Evolutionary conservation across 768 basidiomycete species (phyloP).

Genomic region (Epithele typhae): DNA sequence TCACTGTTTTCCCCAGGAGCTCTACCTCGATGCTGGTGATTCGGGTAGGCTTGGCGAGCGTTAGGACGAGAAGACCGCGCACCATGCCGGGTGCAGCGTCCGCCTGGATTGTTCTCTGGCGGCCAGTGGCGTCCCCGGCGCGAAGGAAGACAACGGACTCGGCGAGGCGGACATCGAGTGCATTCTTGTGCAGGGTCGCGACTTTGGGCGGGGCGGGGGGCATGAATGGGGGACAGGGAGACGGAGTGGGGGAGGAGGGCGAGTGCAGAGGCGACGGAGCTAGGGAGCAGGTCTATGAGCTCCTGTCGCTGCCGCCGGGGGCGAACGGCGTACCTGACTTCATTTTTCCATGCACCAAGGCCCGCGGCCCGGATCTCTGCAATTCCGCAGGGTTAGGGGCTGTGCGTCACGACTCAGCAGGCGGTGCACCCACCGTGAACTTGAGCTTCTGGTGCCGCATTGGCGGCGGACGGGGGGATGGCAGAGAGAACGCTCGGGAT

Average conservation of each 20-base stretch:
- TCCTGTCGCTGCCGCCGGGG: too few relatives aligned
- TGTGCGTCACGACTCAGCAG: too few relatives aligned
- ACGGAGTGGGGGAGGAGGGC: background rate
- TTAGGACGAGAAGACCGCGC: constrained; percentile 61
- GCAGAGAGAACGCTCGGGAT: too few relatives aligned
- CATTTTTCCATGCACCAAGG: too few relatives aligned
- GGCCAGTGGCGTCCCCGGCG: constrained; percentile 31
- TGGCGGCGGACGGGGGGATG: too few relatives aligned
- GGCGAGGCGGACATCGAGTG: constrained; percentile 43
- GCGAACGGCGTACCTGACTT: background rate
- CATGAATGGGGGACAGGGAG: constrained; percentile 7
- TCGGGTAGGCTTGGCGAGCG: constrained; percentile 71
- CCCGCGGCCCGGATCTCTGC: too few relatives aligned
- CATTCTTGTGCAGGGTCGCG: constrained; percentile 32
- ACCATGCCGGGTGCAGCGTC: constrained; percentile 50
- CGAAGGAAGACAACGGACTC: constrained; percentile 54
- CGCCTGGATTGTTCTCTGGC: constrained; percentile 27
- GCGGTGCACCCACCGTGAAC: too few relatives aligned
- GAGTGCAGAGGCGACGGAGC: background rate
- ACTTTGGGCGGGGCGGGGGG: constrained; percentile 16
- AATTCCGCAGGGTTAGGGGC: too few relatives aligned
- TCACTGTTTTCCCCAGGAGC: constrained; percentile 65
- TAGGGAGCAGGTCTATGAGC: background rate
- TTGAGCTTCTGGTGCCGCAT: too few relatives aligned
- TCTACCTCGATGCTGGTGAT: constrained; percentile 83